phyloP scores from a whole-genome alignment of 192 early-diverging fungal genomes.

The Thamnidium elegans region DNA sequence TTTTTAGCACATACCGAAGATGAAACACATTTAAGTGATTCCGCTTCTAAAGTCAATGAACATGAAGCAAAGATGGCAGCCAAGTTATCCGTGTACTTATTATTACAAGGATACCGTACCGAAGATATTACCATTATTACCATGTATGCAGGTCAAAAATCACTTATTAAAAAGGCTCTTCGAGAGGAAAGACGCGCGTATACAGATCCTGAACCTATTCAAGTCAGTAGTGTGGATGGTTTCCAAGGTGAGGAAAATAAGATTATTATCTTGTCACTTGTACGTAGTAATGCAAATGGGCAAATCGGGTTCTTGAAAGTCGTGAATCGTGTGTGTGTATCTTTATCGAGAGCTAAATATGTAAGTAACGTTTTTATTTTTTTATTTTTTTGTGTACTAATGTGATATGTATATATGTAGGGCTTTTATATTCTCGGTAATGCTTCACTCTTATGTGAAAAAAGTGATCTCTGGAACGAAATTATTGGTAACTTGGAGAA shows the following conservation, averaged over 20 bases:
- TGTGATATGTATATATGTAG: conserved; percentile 17
- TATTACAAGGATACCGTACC: conserved; percentile 48
- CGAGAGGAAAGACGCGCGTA: conserved; percentile 23
- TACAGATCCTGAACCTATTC: conserved; percentile 59
- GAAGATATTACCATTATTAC: conserved; percentile 54
- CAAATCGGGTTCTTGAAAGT: conserved; percentile 83
- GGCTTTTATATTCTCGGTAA: conserved; percentile 60
- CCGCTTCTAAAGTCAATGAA: conserved; percentile 44
- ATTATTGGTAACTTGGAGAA: conserved; percentile 39
- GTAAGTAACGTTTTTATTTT: conserved; percentile 26
- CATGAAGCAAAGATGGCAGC: conserved; percentile 53
- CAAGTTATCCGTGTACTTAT: conserved; percentile 43
- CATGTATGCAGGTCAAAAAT: conserved; percentile 54
- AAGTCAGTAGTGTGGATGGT: conserved; percentile 92
- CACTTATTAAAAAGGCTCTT: conserved; percentile 35
- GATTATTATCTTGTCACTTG: conserved; percentile 93
- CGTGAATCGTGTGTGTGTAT: conserved; percentile 54
- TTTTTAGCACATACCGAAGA: conserved; percentile 48
- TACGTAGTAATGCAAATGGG: conserved; percentile 85
- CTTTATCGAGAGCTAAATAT: conserved; percentile 54
- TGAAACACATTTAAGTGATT: conserved; percentile 41
- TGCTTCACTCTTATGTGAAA: conserved; percentile 39
- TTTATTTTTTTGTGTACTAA: conserved; percentile 6
- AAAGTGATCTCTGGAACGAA: conserved; percentile 46
- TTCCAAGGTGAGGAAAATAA: conserved; percentile 99